Percentiles rank a stretch among this genome's conserved stretches.
These are phyloP conservation scores for Chenopodium album DNA, from an alignment of 148 eudicot species.

Conservation along the genomic window DNA sequence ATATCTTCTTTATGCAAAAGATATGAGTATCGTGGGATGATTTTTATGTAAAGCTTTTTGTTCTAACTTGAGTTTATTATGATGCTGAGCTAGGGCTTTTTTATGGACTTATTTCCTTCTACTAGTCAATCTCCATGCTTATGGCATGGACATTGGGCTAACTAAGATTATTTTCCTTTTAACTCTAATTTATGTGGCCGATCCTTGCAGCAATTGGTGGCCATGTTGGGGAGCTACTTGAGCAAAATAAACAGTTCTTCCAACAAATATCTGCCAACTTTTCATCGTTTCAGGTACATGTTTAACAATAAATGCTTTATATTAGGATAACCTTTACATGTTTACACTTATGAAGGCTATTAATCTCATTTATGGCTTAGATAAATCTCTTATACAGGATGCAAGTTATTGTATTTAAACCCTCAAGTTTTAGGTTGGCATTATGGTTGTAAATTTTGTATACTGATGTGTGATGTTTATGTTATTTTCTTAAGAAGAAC, in stretches of 20 bases:
- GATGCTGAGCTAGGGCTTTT: not conserved
- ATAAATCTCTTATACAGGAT: not conserved
- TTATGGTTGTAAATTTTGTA: not conserved
- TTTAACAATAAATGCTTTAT: not conserved
- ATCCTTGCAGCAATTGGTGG: conserved; percentile 86
- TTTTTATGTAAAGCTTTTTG: not conserved
- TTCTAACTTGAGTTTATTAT: not conserved
- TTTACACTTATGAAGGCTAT: not conserved
- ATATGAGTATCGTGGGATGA: not conserved
- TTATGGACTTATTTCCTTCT: not conserved
- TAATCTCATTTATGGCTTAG: conserved; percentile 4
- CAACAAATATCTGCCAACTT: conserved; percentile 81
- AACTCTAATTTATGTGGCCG: not conserved
- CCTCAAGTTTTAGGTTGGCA: not conserved
- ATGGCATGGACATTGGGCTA: conserved; percentile 2
- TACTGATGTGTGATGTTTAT: not conserved
- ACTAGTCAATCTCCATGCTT: not conserved
- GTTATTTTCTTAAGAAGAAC: not conserved
- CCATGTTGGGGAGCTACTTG: conserved; percentile 74
- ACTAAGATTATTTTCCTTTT: not conserved
- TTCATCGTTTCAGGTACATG: conserved; percentile 61
- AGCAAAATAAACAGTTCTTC: conserved; percentile 76
- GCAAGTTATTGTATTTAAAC: not conserved
- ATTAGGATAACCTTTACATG: not conserved
- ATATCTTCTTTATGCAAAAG: not conserved